A percentile compares a stretch with the other conserved stretches of the same genome.
Evolutionary conservation across 2,329 filamentous ascomycete genomes (phyloP).

Genomic region (Cercospora sp.): DNA sequence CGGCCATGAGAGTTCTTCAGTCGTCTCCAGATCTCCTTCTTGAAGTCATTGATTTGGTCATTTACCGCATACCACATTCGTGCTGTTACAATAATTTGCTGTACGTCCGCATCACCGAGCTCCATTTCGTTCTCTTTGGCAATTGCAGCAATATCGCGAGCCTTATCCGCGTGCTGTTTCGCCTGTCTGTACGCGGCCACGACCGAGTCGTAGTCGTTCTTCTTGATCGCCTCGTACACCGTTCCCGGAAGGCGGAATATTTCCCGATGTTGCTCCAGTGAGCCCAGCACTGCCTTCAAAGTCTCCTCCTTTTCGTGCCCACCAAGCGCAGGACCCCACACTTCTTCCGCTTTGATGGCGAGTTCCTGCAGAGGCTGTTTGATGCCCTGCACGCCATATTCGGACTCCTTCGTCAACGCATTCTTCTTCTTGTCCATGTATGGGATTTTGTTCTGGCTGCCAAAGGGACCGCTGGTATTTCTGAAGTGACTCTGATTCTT

Average conservation of each 20-base stretch:
- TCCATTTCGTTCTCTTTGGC: conserved; percentile 49
- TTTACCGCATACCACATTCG: conserved; percentile 96
- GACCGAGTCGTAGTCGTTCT: conserved; percentile 84
- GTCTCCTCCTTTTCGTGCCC: conserved; percentile 88
- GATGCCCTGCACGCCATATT: conserved; percentile 85
- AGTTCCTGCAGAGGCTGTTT: conserved; percentile 85
- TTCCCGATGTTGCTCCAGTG: conserved; percentile 75
- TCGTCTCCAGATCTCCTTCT: conserved; percentile 83
- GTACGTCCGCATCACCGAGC: conserved; percentile 74
- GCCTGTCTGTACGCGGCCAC: conserved; percentile 85
- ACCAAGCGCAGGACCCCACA: conserved; percentile 92
- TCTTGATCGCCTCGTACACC: conserved; percentile 80
- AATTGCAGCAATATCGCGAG: conserved; percentile 64
- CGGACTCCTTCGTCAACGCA: conserved; percentile 86
- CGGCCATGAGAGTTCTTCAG: conserved; percentile 48
- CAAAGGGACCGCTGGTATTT: conserved; percentile 39
- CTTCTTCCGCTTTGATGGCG: conserved; percentile 90
- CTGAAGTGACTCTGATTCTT: conserved; percentile 53
- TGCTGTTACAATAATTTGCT: conserved; percentile 82
- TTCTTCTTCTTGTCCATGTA: conserved; percentile 72
- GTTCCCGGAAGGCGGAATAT: conserved; percentile 78
- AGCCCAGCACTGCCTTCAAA: conserved; percentile 72
- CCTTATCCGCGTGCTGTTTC: conserved; percentile 77
- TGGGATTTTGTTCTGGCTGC: conserved; percentile 40
- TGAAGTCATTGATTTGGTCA: conserved; percentile 81